Evolutionary conservation across 1,284 basidiomycete species (phyloP).

Genomic region (Trichosporon faecale): DNA sequence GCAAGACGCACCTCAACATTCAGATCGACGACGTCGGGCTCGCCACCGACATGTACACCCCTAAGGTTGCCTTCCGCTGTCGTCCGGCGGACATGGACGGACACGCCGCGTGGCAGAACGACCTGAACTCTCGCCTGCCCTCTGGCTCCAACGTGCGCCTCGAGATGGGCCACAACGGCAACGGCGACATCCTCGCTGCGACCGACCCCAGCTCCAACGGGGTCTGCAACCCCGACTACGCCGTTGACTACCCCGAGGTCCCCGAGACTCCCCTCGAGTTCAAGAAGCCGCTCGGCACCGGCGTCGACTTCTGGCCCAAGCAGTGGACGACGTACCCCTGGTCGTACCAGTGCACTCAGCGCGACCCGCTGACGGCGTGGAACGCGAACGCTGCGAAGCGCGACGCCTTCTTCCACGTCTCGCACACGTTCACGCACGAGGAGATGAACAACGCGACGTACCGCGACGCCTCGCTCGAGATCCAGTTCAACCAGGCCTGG

Average conservation of each 20-base stretch:
- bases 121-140: constrained; percentile 19
- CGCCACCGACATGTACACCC: constrained; percentile 15
- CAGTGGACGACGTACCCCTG: constrained; percentile 14
- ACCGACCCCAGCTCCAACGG: background rate
- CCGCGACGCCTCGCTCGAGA: constrained; percentile 14
- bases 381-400: constrained; percentile 6
- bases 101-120: constrained; percentile 14
- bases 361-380: constrained; percentile 13
- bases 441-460: constrained; percentile 18
- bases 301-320: constrained; percentile 11
- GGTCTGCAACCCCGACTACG: constrained; percentile 10
- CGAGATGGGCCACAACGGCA: constrained; percentile 20
- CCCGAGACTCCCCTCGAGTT: constrained; percentile 14
- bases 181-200: constrained; percentile 10
- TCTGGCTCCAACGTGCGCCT: constrained; percentile 13
- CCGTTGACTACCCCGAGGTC: constrained; percentile 6
- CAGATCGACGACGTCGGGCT: constrained; percentile 20
- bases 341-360: background rate
- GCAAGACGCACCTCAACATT: constrained; percentile 16
- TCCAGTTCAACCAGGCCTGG: constrained; percentile 22
- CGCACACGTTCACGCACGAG: constrained; percentile 17
- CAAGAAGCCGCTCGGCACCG: constrained; percentile 15
- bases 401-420: constrained; percentile 16
- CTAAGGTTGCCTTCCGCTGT: constrained; percentile 4
- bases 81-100: constrained; percentile 16